These are phyloP conservation scores for Microbotryomycetes sp. DNA, from an alignment of 1,284 basidiomycete genomes.

Conservation along the genomic window DNA sequence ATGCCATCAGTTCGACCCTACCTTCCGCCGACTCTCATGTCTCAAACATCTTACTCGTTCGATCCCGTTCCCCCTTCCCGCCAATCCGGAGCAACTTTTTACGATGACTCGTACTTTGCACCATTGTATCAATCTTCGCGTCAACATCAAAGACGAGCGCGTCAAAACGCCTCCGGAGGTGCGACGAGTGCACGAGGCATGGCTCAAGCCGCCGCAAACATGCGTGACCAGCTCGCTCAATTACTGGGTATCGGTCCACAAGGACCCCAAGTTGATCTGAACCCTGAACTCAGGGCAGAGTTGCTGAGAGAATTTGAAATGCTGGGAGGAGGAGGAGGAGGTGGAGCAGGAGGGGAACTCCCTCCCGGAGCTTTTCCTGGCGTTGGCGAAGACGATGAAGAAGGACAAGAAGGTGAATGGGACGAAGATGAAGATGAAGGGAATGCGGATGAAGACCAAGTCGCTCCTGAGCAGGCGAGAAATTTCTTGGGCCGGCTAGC, in stretches of 20 bases:
- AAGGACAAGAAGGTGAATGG: conserved; percentile 2
- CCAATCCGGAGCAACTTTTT: conserved; percentile 21
- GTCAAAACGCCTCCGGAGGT: not conserved
- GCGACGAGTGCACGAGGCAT: not conserved
- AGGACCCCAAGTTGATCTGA: conserved; percentile 17
- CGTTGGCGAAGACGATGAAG: conserved; percentile 6
- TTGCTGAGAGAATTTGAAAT: conserved; percentile 27
- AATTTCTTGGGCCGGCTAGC: conserved; percentile 8
- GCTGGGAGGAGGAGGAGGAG: conserved; percentile 5
- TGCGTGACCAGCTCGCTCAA: conserved; percentile 20
- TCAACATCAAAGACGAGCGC: not conserved
- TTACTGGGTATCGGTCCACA: conserved; percentile 24
- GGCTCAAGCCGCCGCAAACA: conserved; percentile 1
- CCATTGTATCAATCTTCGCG: conserved; percentile 10
- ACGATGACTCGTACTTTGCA: conserved; percentile 31
- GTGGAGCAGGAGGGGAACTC: conserved; percentile 12
- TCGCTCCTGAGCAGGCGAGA: not conserved
- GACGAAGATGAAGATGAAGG: conserved; percentile 1
- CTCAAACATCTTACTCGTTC: conserved; percentile 27
- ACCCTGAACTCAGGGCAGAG: conserved; percentile 21
- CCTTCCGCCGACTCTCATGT: conserved; percentile 24
- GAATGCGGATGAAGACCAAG: not conserved
- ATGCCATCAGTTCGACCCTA: conserved; percentile 28
- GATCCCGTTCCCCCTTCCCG: conserved; percentile 30
- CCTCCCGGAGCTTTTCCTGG: conserved; percentile 22